These are phyloP conservation scores for Pinus taeda DNA, from an alignment of 75 land plant species.

Conservation along the genomic window DNA sequence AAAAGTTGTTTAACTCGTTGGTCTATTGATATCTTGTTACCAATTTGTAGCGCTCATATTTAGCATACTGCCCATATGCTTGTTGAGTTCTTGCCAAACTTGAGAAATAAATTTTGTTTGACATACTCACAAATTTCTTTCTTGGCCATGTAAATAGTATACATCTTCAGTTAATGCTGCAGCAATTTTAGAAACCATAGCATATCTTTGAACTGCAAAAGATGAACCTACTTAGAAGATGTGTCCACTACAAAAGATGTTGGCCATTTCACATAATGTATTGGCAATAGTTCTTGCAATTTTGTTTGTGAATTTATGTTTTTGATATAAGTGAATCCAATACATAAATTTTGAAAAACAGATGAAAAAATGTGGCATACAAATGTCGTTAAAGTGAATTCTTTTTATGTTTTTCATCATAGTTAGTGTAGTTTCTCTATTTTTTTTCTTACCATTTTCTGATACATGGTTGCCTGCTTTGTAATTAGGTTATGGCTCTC, in stretches of 20 bases:
- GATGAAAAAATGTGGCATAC: not conserved
- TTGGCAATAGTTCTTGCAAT: not conserved
- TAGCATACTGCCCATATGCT: not conserved
- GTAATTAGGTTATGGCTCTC: conserved; percentile 5
- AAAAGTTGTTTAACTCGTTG: not conserved
- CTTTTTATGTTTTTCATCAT: not conserved
- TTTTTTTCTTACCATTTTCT: not conserved
- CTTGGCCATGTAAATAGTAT: not conserved
- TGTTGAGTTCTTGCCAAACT: not conserved
- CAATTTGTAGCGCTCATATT: not conserved
- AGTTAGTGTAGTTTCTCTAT: not conserved
- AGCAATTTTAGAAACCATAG: not conserved
- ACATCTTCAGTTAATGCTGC: not conserved
- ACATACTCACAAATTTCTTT: not conserved
- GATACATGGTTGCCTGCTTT: not conserved
- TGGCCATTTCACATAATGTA: not conserved
- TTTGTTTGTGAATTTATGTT: not conserved
- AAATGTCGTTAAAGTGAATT: not conserved
- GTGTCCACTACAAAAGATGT: not conserved
- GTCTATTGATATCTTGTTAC: not conserved
- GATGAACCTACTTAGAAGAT: not conserved
- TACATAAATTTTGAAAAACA: not conserved
- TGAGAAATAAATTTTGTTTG: not conserved
- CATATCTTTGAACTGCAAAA: not conserved
- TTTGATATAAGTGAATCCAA: not conserved